These are phyloP conservation scores for Psilocybe subaeruginosa DNA, from an alignment of 768 basidiomycete genomes.

Conservation along the genomic window DNA sequence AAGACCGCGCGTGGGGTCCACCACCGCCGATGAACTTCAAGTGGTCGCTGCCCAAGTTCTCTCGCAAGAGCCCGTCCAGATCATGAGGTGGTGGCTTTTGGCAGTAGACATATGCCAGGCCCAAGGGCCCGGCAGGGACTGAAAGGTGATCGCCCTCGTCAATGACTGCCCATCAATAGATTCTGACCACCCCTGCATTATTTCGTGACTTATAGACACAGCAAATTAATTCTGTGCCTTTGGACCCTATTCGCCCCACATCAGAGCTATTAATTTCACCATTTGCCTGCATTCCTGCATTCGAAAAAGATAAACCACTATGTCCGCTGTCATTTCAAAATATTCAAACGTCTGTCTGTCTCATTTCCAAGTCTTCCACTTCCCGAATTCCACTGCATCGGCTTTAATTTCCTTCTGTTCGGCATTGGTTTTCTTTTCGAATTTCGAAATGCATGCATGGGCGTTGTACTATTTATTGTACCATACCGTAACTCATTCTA, in stretches of 20 bases:
- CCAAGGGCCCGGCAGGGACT: neutral
- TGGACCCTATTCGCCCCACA: neutral
- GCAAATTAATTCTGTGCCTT: neutral
- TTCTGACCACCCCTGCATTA: neutral
- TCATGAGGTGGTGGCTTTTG: conserved; percentile 8
- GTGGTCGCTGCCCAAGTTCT: conserved; percentile 25
- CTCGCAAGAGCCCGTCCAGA: conserved; percentile 19
- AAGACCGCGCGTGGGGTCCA: conserved; percentile 43
- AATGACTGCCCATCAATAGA: neutral
- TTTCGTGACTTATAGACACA: neutral
- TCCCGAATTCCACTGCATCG: neutral
- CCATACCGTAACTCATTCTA: conserved; percentile 13
- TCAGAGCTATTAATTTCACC: conserved; percentile 1
- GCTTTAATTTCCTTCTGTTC: neutral
- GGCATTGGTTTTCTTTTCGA: neutral
- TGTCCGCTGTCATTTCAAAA: neutral
- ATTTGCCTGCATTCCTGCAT: neutral
- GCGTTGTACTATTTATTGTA: conserved; percentile 18
- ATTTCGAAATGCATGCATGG: conserved; percentile 11
- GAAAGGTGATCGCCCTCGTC: neutral
- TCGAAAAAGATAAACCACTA: neutral
- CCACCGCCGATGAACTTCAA: conserved; percentile 25
- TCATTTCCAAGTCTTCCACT: neutral
- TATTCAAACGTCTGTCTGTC: neutral
- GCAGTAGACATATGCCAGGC: neutral